Evolutionary conservation across 768 basidiomycete genomes (phyloP).

Genomic region (Suillus tomentosus): DNA sequence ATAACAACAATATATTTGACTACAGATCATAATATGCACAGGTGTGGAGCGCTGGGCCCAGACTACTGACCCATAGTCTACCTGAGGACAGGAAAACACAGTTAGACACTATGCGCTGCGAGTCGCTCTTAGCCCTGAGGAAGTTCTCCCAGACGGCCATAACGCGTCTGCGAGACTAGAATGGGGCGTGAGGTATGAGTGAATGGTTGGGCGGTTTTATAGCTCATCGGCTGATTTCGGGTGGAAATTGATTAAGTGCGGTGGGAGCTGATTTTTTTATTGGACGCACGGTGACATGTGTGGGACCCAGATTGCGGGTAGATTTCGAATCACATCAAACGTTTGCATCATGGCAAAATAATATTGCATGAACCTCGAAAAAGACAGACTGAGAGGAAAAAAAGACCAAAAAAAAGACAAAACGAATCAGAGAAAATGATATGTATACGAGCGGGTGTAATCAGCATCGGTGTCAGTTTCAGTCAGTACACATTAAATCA

Average conservation of each 20-base stretch:
- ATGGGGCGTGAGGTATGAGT: constrained; percentile 13
- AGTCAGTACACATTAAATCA: constrained; percentile 8
- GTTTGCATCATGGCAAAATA: constrained; percentile 10
- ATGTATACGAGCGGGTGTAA: constrained; percentile 7
- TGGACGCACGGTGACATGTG: constrained; percentile 8
- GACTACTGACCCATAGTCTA: constrained; percentile 4
- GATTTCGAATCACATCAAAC: constrained; percentile 13
- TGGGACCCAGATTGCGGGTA: not conserved
- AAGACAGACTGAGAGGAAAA: constrained; percentile 1
- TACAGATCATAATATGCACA: not conserved
- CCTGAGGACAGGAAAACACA: not conserved
- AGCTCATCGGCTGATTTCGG: constrained; percentile 3
- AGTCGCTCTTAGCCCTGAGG: constrained; percentile 28
- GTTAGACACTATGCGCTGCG: not conserved
- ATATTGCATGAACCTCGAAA: constrained; percentile 10
- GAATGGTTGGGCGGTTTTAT: not conserved
- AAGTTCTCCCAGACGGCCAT: constrained; percentile 28
- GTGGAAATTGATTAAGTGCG: not conserved
- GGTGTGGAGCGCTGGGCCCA: constrained; percentile 1
- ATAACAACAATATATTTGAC: not conserved
- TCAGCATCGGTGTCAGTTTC: constrained; percentile 6
- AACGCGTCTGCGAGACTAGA: constrained; percentile 26
- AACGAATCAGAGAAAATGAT: constrained; percentile 2
- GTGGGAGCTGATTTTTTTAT: constrained; percentile 11
- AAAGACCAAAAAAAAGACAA: constrained; percentile 2